These are phyloP conservation scores for Ceratobasidium sp. DNA, from an alignment of 1,284 basidiomycete species.

Conservation along the genomic window DNA sequence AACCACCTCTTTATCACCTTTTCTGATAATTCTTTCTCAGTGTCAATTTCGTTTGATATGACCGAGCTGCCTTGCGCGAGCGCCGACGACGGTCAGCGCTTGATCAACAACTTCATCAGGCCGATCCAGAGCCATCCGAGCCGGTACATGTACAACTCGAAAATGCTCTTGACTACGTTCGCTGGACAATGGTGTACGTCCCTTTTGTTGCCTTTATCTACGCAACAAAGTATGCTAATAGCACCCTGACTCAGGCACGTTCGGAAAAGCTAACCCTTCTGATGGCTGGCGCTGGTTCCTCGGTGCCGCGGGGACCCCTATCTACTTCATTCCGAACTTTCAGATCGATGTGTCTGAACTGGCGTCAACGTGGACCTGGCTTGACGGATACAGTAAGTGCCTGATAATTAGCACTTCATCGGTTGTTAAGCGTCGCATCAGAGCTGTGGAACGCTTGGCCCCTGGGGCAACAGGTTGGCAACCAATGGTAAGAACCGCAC, in stretches of 20 bases:
- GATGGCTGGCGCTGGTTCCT: slow-evolving; percentile 38
- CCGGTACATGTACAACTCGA: slow-evolving; percentile 57
- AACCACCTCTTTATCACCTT: slow-evolving; percentile 49
- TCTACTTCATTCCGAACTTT: slow-evolving; percentile 58
- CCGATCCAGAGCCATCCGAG: slow-evolving; percentile 54
- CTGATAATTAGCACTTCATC: slow-evolving; percentile 48
- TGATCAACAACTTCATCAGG: slow-evolving; percentile 55
- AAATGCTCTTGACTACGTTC: slow-evolving; percentile 61
- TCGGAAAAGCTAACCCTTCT: slow-evolving; percentile 22
- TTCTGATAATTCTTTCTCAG: slow-evolving; percentile 47
- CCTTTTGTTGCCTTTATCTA: slow-evolving; percentile 47
- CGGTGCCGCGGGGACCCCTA: slow-evolving; percentile 19
- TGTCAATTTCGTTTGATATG: slow-evolving; percentile 43
- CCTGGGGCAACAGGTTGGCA: slow-evolving; percentile 55
- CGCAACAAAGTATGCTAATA: background rate
- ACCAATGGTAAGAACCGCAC: slow-evolving; percentile 14
- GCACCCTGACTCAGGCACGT: slow-evolving; percentile 10
- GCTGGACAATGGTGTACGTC: slow-evolving; percentile 60
- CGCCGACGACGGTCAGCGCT: slow-evolving; percentile 54
- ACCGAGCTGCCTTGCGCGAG: slow-evolving; percentile 52
- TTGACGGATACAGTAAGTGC: slow-evolving; percentile 55
- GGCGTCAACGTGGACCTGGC: slow-evolving; percentile 56
- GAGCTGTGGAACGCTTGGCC: slow-evolving; percentile 49
- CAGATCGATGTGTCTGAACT: slow-evolving; percentile 55
- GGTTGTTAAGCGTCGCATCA: background rate